These are phyloP conservation scores for Ambrosiella xylebori DNA, from an alignment of 2,329 filamentous ascomycete species.

Conservation along the genomic window DNA sequence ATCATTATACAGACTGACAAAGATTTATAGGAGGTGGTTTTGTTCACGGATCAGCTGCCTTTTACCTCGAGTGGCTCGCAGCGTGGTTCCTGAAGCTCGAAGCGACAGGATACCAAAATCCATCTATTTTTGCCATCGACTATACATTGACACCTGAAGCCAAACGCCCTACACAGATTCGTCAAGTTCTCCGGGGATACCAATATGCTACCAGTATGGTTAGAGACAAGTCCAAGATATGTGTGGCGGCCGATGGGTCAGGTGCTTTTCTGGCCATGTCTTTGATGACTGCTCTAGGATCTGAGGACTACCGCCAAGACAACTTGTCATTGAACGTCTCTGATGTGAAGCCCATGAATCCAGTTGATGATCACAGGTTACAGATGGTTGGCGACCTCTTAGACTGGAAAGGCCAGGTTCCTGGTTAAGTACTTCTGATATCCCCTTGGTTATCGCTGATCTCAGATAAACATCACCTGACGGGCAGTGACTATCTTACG, in stretches of 20 bases:
- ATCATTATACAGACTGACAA: conserved; percentile 1
- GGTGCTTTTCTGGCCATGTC: conserved; percentile 59
- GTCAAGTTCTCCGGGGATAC: conserved; percentile 54
- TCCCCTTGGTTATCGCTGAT: conserved; percentile 67
- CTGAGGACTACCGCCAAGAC: conserved; percentile 2
- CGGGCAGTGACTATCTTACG: conserved; percentile 59
- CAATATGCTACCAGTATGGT: conserved; percentile 46
- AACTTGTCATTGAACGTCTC: conserved; percentile 2
- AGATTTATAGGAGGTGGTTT: conserved; percentile 52
- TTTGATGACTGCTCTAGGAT: conserved; percentile 30
- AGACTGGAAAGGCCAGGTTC: conserved; percentile 15
- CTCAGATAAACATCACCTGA: conserved; percentile 49
- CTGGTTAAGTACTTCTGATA: conserved; percentile 49
- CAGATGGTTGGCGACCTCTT: conserved; percentile 5
- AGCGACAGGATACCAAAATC: conserved; percentile 50
- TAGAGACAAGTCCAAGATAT: conserved; percentile 42
- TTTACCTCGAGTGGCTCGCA: conserved; percentile 71
- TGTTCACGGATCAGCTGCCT: conserved; percentile 64
- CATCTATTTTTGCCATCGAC: conserved; percentile 62
- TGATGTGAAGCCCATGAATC: neutral
- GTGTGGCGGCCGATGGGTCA: conserved; percentile 63
- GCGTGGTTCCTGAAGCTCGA: conserved; percentile 52
- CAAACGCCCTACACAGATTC: conserved; percentile 54
- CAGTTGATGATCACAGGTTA: neutral
- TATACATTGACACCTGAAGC: conserved; percentile 57